Evolutionary conservation across 2,329 filamentous ascomycete species (phyloP).

Genomic region (Leptoxyphium fumago): DNA sequence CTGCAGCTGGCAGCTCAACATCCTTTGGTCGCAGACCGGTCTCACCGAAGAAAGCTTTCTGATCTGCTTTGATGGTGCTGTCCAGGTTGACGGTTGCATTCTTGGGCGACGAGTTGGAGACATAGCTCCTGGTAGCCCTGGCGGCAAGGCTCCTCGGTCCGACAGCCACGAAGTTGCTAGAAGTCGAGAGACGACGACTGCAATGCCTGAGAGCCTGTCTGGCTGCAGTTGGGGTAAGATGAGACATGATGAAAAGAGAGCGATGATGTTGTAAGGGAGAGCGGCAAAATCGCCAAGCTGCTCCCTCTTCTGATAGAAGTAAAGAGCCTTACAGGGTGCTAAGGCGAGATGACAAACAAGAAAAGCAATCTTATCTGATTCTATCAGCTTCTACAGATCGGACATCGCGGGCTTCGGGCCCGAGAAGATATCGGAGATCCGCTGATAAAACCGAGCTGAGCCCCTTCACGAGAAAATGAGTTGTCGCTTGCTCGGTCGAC

Average conservation of each 20-base stretch:
- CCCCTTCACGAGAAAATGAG: too few species aligned
- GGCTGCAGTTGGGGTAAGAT: conserved; percentile 48
- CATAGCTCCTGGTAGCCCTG: conserved; percentile 44
- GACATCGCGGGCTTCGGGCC: too few species aligned
- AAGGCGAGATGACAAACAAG: neutral
- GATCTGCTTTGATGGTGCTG: conserved; percentile 71
- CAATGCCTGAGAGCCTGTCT: conserved; percentile 57
- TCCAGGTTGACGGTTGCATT: conserved; percentile 70
- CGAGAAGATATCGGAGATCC: too few species aligned
- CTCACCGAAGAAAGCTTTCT: conserved; percentile 57
- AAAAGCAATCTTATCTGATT: too few species aligned
- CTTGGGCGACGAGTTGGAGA: conserved; percentile 67
- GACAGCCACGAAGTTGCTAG: conserved; percentile 25
- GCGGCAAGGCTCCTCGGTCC: conserved; percentile 24
- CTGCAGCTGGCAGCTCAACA: conserved; percentile 45
- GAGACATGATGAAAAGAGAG: conserved; percentile 25
- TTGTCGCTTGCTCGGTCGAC: too few species aligned
- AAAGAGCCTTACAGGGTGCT: too few species aligned
- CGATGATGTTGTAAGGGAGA: too few species aligned
- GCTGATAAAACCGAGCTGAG: too few species aligned
- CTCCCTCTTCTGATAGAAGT: too few species aligned
- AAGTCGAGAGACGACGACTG: conserved; percentile 31
- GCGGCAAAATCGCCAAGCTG: too few species aligned
- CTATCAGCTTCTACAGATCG: too few species aligned
- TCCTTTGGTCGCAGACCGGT: conserved; percentile 39